Percentiles rank a stretch among this genome's conserved stretches.
phyloP scores from a whole-genome alignment of 169 alveolate genomes.

The Cryptosporidium sp. region DNA sequence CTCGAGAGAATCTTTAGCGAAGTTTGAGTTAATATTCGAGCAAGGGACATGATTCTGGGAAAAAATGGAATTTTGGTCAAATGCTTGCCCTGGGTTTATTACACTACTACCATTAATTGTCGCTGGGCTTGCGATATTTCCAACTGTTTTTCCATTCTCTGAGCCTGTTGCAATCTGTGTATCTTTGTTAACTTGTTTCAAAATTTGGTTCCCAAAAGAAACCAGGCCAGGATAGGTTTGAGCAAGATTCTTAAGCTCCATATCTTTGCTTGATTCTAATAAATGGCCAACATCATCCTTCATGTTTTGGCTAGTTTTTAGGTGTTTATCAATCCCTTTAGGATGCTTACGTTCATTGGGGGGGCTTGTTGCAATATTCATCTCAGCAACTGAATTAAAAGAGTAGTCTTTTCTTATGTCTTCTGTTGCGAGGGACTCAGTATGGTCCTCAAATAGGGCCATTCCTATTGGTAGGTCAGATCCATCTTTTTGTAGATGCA shows the following conservation, averaged over 20 bases:
- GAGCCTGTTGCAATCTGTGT: background rate
- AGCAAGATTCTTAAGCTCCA: background rate
- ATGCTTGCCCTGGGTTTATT: background rate
- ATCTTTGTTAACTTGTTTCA: slow-evolving; percentile 19
- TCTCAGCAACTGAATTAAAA: background rate
- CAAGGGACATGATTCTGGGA: slow-evolving; percentile 2
- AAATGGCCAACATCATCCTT: background rate
- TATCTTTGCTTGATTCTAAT: background rate
- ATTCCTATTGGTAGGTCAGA: slow-evolving; percentile 60
- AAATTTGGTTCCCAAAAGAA: background rate
- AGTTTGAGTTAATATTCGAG: background rate
- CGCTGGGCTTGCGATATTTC: background rate
- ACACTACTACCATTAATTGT: background rate
- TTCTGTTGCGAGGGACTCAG: slow-evolving; percentile 27
- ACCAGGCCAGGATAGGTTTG: background rate
- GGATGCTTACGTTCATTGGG: background rate
- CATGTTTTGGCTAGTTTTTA: background rate
- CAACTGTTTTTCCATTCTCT: background rate
- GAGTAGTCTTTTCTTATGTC: background rate
- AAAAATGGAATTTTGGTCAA: background rate
- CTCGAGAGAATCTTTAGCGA: slow-evolving; percentile 44
- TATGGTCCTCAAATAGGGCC: slow-evolving; percentile 72
- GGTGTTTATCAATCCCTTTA: background rate
- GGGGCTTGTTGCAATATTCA: background rate
- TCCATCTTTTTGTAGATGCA: slow-evolving; percentile 64